These are phyloP conservation scores for Myrmaecium sp. DNA, from an alignment of 2,329 filamentous ascomycete species.

Conservation along the genomic window DNA sequence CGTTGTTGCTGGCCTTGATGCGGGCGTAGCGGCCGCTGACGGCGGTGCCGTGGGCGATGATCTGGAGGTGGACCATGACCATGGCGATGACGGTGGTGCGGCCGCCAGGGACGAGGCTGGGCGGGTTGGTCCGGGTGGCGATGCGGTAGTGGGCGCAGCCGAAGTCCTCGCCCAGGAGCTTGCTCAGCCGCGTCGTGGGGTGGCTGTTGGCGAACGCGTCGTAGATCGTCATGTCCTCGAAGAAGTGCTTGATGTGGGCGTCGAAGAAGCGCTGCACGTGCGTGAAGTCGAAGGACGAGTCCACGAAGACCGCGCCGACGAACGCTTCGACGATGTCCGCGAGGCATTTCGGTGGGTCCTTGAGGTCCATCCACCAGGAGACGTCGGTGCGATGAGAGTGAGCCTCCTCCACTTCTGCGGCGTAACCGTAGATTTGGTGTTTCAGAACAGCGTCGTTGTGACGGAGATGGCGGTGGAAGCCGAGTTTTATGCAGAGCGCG, in stretches of 20 bases:
- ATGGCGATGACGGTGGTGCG: conserved; percentile 43
- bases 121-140: conserved; percentile 15
- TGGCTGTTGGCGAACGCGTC: conserved; percentile 78
- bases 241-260: conserved; percentile 57
- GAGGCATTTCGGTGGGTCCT: conserved; percentile 55
- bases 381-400: no score
- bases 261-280: conserved; percentile 64
- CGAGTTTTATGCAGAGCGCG: conserved; percentile 60
- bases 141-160: conserved; percentile 44
- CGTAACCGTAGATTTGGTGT: conserved; percentile 35
- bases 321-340: conserved; percentile 82
- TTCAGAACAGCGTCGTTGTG: conserved; percentile 33
- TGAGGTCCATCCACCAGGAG: conserved; percentile 28
- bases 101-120: conserved; percentile 29
- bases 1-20: conserved; percentile 44
- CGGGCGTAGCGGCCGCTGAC: conserved; percentile 59
- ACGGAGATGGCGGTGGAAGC: conserved; percentile 57
- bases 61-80: conserved; percentile 56
- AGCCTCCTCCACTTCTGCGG: conserved; percentile 39
- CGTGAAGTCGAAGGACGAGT: conserved; percentile 61
- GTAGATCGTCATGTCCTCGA: conserved; percentile 72
- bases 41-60: conserved; percentile 45
- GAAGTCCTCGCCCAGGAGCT: conserved; percentile 45
- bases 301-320: conserved; percentile 80
- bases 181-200: conserved; percentile 55